Evolutionary conservation across 352 stramenopile genomes (phyloP), one percentile per base, ranked within the genome.

Genomic region (Phytophthora boehmeriae): DNA sequence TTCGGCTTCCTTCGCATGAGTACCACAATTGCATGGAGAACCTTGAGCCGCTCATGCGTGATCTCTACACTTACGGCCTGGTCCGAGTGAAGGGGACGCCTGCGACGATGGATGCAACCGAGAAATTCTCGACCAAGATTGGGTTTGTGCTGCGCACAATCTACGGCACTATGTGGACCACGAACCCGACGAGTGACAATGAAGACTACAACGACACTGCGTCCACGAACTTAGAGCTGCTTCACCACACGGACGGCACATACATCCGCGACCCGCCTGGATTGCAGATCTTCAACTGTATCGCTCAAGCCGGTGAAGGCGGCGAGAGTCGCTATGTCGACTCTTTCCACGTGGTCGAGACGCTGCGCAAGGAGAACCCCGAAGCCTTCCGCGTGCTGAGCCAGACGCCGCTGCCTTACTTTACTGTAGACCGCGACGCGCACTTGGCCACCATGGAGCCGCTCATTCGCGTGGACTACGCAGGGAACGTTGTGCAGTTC

Each of bases 91-190:
- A 78, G 4, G 56, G 52, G 32, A 94, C 87, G 54, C 86, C 85
- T 39, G 78, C 64, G 30, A 77, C 81, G 0, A 93, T 95, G 83
- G 85, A 88, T 22, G 83, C 81, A 19, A 96, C 88, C 1, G 88
- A 96, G 63, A 66, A 71, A 30, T 90, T 96, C 47, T 79, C 87
- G 35, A 82, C 75, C 42, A 82, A 85, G 64, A 95, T 96, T 47
- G 88, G 88, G 9, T 94, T 93, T 19, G 82, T 92, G 19, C 23
- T 93, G 49, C 81, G 89, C 52, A 96, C 88, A 19, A 94, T 96
- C 56, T 96, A 96, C 66, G 88, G 88, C 35, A 82, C 72, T n/a
- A 95, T 96, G 86, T 96, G 86, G 86, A 95, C 85, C 27, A 96
- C 88, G 9, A 90, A 89, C 50, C 86, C 87, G 19, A 68, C 88